Conservation (phyloP, 2,329 filamentous ascomycete species). For the Phoma sp. region DNA sequence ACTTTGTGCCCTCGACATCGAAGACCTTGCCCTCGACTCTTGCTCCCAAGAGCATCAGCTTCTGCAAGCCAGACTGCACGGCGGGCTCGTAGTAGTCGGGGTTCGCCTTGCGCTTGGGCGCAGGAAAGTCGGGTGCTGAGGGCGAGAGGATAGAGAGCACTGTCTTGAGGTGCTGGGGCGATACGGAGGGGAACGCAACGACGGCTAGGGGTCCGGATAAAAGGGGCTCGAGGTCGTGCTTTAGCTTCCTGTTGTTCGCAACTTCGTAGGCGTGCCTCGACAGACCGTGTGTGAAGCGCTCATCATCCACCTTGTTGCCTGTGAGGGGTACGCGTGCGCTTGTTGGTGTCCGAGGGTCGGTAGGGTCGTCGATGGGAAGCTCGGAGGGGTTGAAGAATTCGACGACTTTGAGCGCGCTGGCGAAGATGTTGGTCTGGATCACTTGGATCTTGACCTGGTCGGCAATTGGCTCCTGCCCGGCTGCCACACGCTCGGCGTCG, state of each 20-base stretch:
- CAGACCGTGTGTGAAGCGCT: conserved; percentile 64
- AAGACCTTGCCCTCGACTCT: conserved; percentile 86
- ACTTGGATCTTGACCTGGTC: conserved; percentile 77
- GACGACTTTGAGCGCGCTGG: conserved; percentile 80
- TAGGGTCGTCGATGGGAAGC: conserved; percentile 30
- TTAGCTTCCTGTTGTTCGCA: conserved; percentile 57
- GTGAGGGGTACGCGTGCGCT: conserved; percentile 43
- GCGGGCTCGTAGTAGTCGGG: conserved; percentile 81
- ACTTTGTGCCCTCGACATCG: conserved; percentile 73
- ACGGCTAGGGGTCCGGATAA: conserved; percentile 82
- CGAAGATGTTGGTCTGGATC: conserved; percentile 87
- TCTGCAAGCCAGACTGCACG: conserved; percentile 83
- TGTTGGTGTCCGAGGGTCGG: conserved; percentile 41
- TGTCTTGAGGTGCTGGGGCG: conserved; percentile 81
- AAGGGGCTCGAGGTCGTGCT: conserved; percentile 73
- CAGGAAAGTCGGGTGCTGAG: conserved; percentile 71
- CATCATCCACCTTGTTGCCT: conserved; percentile 54
- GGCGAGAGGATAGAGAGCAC: conserved; percentile 81
- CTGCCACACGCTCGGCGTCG: conserved; percentile 73
- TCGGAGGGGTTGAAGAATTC: conserved; percentile 70
- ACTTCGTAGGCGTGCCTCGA: conserved; percentile 61
- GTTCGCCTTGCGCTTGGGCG: conserved; percentile 75
- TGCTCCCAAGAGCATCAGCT: conserved; percentile 85
- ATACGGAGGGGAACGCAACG: conserved; percentile 80
- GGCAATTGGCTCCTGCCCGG: conserved; percentile 57